Base-by-base conservation (phyloP, 2,329 filamentous ascomycete species). In the Lanzia echinophila region DNA sequence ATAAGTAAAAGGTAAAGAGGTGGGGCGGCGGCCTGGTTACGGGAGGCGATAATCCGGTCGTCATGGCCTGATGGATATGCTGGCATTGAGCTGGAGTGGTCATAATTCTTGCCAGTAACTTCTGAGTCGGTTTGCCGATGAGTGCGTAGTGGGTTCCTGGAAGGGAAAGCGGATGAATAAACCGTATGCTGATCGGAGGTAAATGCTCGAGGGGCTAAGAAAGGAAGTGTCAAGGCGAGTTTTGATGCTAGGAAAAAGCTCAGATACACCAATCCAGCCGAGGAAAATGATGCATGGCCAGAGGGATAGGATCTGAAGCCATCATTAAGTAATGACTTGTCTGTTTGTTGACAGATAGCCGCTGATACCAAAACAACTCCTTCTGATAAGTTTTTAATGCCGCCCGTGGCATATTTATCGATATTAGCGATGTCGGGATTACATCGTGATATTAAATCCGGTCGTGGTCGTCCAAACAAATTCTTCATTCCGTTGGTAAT, bases 401-500 rank as follows among this genome's bases (percentile, higher is more conserved):
- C 84, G 39, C 87, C 83, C 31, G 92, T 79, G 10, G 80, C 69
- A 65, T 84, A 82, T 8, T 78, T 65, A 0, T 72, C 67, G n/a
- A 85, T 72, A 56, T 86, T 81, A 2, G 68, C 72, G 2, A 90
- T 58, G 64, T 96, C 87, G 2, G 91, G 90, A 49, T 86, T 67
- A 70, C 92, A 97, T 44, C 90, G 81, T 2, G 79, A 78, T 15
- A 87, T 72, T 33, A 86, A 65, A 68, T 86, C 79, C 2, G 84
- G 84, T 45, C 84, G 71, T 10, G 83, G 83, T 64, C 82, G 85
- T 38, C 83, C 83, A 58, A 82, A 78, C 2, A 86, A 62, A 51
- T 80, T 89, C 78, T 96, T 96, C 77, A 95, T 83, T 48, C 86
- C 88, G 63, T 89, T 84, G 1, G 90, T 92, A 63, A 95, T 83